These are phyloP conservation scores for Linderina pennispora DNA, from an alignment of 192 early-diverging fungal species.

Conservation along the genomic window DNA sequence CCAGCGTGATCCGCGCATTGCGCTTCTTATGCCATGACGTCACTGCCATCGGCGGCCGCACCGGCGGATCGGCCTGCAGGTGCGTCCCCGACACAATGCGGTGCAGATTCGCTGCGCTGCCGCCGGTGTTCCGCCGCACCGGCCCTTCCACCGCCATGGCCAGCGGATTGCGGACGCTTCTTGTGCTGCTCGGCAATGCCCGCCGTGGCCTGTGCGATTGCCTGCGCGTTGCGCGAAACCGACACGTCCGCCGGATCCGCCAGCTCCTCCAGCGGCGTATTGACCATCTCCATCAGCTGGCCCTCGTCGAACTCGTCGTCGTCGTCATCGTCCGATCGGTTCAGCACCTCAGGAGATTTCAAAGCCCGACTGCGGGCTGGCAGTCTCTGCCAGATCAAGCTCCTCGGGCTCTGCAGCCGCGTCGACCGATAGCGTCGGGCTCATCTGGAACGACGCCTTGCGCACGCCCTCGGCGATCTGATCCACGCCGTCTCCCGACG, in stretches of 20 bases:
- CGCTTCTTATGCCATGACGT: conserved; percentile 51
- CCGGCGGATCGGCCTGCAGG: conserved; percentile 42
- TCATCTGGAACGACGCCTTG: conserved; percentile 44
- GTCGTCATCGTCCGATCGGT: conserved; percentile 42
- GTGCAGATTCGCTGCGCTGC: conserved; percentile 13
- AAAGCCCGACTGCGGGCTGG: conserved; percentile 24
- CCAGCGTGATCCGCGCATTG: conserved; percentile 70
- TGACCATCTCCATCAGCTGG: conserved; percentile 46
- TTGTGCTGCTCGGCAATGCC: conserved; percentile 35
- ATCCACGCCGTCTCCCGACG: not conserved
- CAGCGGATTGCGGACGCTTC: too few species aligned
- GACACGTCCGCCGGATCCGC: conserved; percentile 1
- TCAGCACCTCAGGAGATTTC: conserved; percentile 47
- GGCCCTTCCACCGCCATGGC: too few species aligned
- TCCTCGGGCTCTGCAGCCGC: conserved; percentile 41
- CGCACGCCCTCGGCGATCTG: conserved; percentile 6
- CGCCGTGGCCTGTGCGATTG: conserved; percentile 23
- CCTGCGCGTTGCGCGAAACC: conserved; percentile 29
- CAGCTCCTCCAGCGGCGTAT: conserved; percentile 43
- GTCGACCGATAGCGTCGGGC: conserved; percentile 27
- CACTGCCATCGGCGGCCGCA: conserved; percentile 41
- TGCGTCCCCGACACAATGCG: conserved; percentile 48
- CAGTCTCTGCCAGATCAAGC: conserved; percentile 23
- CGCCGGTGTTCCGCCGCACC: conserved; percentile 3
- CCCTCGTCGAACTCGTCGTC: conserved; percentile 43